These are phyloP conservation scores for Verticillium alfalfae DNA, from an alignment of 2,329 filamentous ascomycete species.

Conservation along the genomic window DNA sequence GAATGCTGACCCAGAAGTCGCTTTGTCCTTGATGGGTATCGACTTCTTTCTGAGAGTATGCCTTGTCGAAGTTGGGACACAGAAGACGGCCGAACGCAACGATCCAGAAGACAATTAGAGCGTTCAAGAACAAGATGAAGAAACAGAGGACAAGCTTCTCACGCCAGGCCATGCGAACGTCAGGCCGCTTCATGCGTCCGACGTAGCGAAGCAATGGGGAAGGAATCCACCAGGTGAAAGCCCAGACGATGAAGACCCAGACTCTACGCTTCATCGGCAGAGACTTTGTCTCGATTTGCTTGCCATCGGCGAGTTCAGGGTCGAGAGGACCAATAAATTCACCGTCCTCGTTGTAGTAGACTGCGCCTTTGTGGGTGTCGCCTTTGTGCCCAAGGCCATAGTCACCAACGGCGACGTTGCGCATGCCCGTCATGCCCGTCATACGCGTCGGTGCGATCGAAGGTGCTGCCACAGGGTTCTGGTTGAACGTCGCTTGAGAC, in stretches of 20 bases:
- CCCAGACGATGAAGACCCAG: constrained; percentile 83
- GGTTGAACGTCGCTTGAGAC: constrained; percentile 46
- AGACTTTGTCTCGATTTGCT: constrained; percentile 66
- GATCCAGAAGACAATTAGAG: constrained; percentile 83
- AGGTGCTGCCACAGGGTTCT: constrained; percentile 37
- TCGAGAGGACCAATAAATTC: constrained; percentile 67
- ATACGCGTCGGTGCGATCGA: constrained; percentile 55
- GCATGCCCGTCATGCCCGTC: constrained; percentile 23
- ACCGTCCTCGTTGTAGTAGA: constrained; percentile 69
- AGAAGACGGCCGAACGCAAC: constrained; percentile 77
- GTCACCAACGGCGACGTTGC: constrained; percentile 62
- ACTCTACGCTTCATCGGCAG: constrained; percentile 59
- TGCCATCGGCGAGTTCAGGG: constrained; percentile 70
- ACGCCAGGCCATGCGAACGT: constrained; percentile 95
- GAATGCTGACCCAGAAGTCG: constrained; percentile 84
- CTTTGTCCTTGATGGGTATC: constrained; percentile 61
- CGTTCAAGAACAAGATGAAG: constrained; percentile 79
- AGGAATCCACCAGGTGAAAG: constrained; percentile 88
- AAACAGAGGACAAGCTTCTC: constrained; percentile 85
- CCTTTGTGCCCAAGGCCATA: constrained; percentile 87
- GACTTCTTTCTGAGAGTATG: constrained; percentile 71
- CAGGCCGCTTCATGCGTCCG: constrained; percentile 93
- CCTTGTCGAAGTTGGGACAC: constrained; percentile 89
- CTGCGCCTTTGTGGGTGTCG: constrained; percentile 67
- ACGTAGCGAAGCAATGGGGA: constrained; percentile 74